Base-by-base conservation (phyloP, 2,329 filamentous ascomycete genomes). In the Botrytis fragariae region DNA sequence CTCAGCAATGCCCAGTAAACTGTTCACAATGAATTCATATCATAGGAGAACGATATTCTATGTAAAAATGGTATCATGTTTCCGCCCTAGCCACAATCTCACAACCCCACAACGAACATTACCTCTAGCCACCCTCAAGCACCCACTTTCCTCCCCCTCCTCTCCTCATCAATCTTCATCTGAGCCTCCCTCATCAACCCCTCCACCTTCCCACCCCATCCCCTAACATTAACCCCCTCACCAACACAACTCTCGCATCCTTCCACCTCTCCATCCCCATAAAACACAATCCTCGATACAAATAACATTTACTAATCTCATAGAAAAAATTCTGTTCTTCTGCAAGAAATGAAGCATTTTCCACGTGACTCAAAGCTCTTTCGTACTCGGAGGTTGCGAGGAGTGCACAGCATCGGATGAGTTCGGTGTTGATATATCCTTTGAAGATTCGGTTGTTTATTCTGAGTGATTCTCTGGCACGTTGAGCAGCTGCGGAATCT, bases 161-260 rank as follows among this genome's bases (percentile, higher is more conserved):
- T 63, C 37, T 62, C 59, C 64, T 71, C 69, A 37, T 69, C 69
- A 54, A 74, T 61, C n/a, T n/a, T 35, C 25, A 61, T 45, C 59
- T 74, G 71, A 22, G 45, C 70, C 64, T 76, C 74, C 44, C 37
- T 72, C 48, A 70, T 75, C 59, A 74, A 68, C 8, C 59, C 71
- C 48, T 62, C 72, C 39, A 75, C 69, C n/a, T 54, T 71, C 0
- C 65, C 42, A 35, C 32, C 44, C 69, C 65, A 74, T 3, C 71
- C 73, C 54, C 73, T 73, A 18, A 77, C 64, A 69, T 72, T 75
- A 12, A 75, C 76, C 75, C 76, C 74, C 72, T 74, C 4, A 72
- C 74, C 48, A 77, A 74, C 20, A 73, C 76, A 6, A 29, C 16
- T 37, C 70, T 75, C 8, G 76, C 76, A 44, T 77, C 74, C 42